Percentiles rank a stretch among this genome's conserved stretches.
These are phyloP conservation scores for Fusarium sp. DNA, from an alignment of 2,329 filamentous ascomycete genomes.

Conservation along the genomic window DNA sequence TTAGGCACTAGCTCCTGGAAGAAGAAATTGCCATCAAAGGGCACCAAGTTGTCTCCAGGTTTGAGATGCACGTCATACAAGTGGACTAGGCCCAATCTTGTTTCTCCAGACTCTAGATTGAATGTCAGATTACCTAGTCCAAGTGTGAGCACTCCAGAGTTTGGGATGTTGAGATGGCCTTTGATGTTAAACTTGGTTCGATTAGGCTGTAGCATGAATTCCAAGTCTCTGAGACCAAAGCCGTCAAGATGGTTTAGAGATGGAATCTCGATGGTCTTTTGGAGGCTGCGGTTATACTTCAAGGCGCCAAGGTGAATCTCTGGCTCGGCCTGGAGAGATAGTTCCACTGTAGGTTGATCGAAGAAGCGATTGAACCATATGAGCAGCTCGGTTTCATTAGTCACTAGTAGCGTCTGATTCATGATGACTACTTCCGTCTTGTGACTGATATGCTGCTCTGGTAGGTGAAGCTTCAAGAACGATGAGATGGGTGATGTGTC, in stretches of 20 bases:
- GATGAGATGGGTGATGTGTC: constrained; percentile 39
- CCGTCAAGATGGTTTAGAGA: constrained; percentile 54
- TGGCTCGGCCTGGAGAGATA: constrained; percentile 52
- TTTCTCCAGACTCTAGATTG: constrained; percentile 53
- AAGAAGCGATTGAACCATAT: constrained; percentile 54
- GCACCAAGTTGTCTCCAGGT: constrained; percentile 54
- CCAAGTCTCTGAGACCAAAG: constrained; percentile 51
- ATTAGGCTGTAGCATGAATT: constrained; percentile 51
- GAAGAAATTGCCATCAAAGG: constrained; percentile 54
- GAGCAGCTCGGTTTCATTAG: constrained; percentile 52
- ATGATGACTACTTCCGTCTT: constrained; percentile 49
- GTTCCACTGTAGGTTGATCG: constrained; percentile 47
- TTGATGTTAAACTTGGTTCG: constrained; percentile 54
- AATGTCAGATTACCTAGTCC: constrained; percentile 58
- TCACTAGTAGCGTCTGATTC: constrained; percentile 49
- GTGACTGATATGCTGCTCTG: constrained; percentile 47
- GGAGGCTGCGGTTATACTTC: constrained; percentile 49
- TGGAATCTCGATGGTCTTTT: constrained; percentile 54
- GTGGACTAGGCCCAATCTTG: constrained; percentile 52
- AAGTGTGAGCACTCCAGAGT: constrained; percentile 54
- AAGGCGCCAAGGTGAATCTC: constrained; percentile 53
- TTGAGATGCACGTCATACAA: constrained; percentile 52
- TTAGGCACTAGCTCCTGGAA: constrained; percentile 55
- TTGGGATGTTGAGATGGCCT: constrained; percentile 56
- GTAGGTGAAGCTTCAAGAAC: constrained; percentile 43